Conservation (phyloP, 2,329 filamentous ascomycete genomes). For the Aspergillus luchuensis region DNA sequence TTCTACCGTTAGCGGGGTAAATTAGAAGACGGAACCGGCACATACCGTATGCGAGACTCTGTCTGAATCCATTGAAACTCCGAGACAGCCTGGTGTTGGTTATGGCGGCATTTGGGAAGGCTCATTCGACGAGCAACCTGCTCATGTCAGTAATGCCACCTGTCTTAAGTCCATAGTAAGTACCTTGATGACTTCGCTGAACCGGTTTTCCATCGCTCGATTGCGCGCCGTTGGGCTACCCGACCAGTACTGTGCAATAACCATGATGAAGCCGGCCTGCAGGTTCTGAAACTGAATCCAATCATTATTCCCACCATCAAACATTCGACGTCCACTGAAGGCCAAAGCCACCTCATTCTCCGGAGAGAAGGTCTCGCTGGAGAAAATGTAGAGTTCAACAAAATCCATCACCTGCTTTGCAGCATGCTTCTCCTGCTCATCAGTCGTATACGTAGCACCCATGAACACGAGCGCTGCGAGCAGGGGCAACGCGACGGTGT, state of each 20-base stretch:
- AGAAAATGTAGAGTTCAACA: slow-evolving; percentile 48
- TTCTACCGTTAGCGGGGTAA: slow-evolving; percentile 22
- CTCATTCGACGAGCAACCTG: slow-evolving; percentile 45
- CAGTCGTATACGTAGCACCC: slow-evolving; percentile 49
- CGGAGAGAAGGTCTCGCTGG: slow-evolving; percentile 44
- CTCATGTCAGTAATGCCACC: neutral
- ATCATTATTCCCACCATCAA: slow-evolving; percentile 28
- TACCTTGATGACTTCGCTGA: slow-evolving; percentile 47
- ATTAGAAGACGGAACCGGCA: neutral
- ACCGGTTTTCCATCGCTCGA: slow-evolving; percentile 48
- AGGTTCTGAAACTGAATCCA: slow-evolving; percentile 45
- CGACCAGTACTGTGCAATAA: slow-evolving; percentile 49
- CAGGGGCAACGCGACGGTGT: slow-evolving; percentile 40
- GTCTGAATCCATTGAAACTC: slow-evolving; percentile 49
- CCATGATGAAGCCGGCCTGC: slow-evolving; percentile 47
- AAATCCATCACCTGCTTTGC: slow-evolving; percentile 47
- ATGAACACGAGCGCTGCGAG: slow-evolving; percentile 46
- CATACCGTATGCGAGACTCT: slow-evolving; percentile 47
- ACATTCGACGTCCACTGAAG: slow-evolving; percentile 29
- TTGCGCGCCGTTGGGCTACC: slow-evolving; percentile 42
- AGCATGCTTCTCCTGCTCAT: slow-evolving; percentile 39
- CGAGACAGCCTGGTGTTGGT: slow-evolving; percentile 38
- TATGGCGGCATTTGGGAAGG: slow-evolving; percentile 42
- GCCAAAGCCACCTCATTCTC: slow-evolving; percentile 43
- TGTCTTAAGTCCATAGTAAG: neutral